Conservation (phyloP, 2,329 filamentous ascomycete genomes). For the Alternaria atra region DNA sequence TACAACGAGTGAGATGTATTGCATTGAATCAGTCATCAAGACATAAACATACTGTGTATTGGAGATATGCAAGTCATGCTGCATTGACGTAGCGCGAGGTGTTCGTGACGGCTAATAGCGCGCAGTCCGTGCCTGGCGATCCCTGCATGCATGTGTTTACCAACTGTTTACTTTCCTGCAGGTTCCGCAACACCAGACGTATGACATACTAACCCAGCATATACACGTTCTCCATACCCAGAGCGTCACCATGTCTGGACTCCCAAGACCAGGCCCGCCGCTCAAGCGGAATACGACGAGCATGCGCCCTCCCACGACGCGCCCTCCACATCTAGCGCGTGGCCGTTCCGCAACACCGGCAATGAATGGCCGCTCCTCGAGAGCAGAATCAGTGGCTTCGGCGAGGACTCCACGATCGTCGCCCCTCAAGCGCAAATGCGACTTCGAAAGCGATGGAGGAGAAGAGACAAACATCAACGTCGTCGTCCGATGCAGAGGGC, state of each 20-base stretch:
- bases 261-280: conserved; percentile 61
- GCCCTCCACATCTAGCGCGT: conserved; percentile 59
- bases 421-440: conserved; percentile 81
- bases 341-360: conserved; percentile 61
- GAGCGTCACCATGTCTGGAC: conserved; percentile 60
- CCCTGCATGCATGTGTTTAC: conserved; percentile 21
- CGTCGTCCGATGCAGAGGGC: conserved; percentile 90
- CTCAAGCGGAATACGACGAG: conserved; percentile 58
- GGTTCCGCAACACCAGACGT: conserved; percentile 17
- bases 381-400: conserved; percentile 71
- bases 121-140: conserved; percentile 10
- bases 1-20: neutral
- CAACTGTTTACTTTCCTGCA: conserved; percentile 33
- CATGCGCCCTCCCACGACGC: conserved; percentile 64
- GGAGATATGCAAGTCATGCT: conserved; percentile 8
- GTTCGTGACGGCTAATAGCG: conserved; percentile 4
- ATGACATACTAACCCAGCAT: conserved; percentile 25
- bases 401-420: conserved; percentile 53
- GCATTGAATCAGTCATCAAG: neutral
- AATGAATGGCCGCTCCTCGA: conserved; percentile 67
- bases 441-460: conserved; percentile 74
- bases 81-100: conserved; percentile 19
- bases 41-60: neutral
- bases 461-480: conserved; percentile 98
- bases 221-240: conserved; percentile 26